A percentile compares a stretch with the other conserved stretches of the same genome.
Evolutionary conservation across 2,329 filamentous ascomycete genomes (phyloP).

Genomic region (Fonsecaea pedrosoi): DNA sequence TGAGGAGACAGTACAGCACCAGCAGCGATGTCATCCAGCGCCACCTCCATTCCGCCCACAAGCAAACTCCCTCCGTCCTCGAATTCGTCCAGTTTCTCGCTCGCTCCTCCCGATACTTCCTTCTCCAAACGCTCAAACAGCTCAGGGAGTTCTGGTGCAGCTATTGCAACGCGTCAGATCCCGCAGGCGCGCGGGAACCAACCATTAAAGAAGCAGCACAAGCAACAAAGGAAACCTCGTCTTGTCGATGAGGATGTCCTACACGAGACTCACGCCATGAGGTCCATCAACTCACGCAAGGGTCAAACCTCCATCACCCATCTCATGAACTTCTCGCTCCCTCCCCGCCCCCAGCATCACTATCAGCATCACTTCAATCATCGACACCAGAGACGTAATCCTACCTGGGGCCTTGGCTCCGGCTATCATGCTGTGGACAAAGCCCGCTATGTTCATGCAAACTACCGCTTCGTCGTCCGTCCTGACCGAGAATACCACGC

Average conservation of each 20-base stretch:
- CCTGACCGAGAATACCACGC: slow-evolving; percentile 78
- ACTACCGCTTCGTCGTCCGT: slow-evolving; percentile 95
- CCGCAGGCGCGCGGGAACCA: slow-evolving; percentile 72
- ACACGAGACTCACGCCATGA: slow-evolving; percentile 75
- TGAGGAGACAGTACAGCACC: slow-evolving; percentile 31
- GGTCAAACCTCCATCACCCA: slow-evolving; percentile 98
- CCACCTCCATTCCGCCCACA: slow-evolving; percentile 32
- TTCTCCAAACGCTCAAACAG: slow-evolving; percentile 47
- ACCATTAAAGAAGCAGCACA: slow-evolving; percentile 79
- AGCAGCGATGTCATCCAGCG: slow-evolving; percentile 39
- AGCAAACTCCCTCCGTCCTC: slow-evolving; percentile 34
- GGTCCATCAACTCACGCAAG: slow-evolving; percentile 72
- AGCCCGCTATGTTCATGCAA: slow-evolving; percentile 89
- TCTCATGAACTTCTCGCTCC: slow-evolving; percentile 86
- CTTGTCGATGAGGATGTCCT: slow-evolving; percentile 84
- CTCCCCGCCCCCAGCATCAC: slow-evolving; percentile 69
- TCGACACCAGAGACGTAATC: slow-evolving; percentile 70
- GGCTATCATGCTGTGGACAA: slow-evolving; percentile 92
- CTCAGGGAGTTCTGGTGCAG: slow-evolving; percentile 51
- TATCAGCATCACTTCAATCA: slow-evolving; percentile 60
- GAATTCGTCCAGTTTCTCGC: slow-evolving; percentile 33
- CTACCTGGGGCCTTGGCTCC: slow-evolving; percentile 83
- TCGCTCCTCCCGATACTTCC: slow-evolving; percentile 27
- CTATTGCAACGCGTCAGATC: slow-evolving; percentile 47
- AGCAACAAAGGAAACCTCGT: slow-evolving; percentile 75